Conservation (phyloP, 495 filamentous ascomycete species). For the Penicillium coffeae region DNA sequence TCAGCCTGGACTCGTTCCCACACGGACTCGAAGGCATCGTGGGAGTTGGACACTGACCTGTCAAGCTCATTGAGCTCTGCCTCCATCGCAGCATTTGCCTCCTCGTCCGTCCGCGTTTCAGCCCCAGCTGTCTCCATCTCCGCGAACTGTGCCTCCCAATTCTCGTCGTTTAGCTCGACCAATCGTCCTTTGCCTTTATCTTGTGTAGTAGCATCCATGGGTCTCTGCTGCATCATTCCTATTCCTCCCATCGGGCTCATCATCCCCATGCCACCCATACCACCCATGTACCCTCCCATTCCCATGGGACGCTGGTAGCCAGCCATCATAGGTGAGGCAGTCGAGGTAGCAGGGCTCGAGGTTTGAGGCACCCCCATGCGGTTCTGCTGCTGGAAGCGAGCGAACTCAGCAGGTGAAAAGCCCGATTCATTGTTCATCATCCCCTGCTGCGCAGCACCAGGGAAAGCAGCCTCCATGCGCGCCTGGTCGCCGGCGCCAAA, state of each 20-base stretch:
- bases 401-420: conserved; percentile 82
- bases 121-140: conserved; percentile 74
- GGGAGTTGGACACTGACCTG: conserved; percentile 61
- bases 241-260: conserved; percentile 37
- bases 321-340: conserved; percentile 45
- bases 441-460: conserved; percentile 41
- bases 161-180: conserved; percentile 85
- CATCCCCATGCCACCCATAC: conserved; percentile 55
- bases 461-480: conserved; percentile 77
- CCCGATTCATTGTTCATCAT: conserved; percentile 48
- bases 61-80: conserved; percentile 86
- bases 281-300: conserved; percentile 44
- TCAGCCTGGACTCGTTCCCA: conserved; percentile 88
- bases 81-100: conserved; percentile 77
- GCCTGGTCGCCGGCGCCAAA: conserved; percentile 65
- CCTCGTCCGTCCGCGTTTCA: conserved; percentile 56
- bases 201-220: conserved; percentile 44
- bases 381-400: conserved; percentile 73
- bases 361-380: conserved; percentile 52
- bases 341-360: conserved; percentile 48
- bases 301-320: conserved; percentile 62
- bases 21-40: conserved; percentile 84
- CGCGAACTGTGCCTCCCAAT: conserved; percentile 95
- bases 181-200: conserved; percentile 88
- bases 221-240: conserved; percentile 48